These are phyloP conservation scores for Phragmites australis DNA, from an alignment of 176 grass and related monocot genomes.

Conservation along the genomic window DNA sequence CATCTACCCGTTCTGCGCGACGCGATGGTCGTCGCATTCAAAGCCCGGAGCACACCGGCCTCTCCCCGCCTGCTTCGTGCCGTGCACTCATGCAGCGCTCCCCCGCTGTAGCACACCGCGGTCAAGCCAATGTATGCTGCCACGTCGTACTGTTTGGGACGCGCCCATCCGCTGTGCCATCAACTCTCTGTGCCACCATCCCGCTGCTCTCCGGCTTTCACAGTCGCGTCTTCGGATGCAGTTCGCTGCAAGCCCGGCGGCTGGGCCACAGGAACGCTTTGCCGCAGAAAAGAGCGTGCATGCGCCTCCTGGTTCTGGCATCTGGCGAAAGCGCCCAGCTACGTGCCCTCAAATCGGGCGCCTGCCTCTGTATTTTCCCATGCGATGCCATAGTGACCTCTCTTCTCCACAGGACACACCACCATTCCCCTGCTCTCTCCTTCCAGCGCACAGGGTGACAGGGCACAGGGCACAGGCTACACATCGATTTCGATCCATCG, in stretches of 20 bases:
- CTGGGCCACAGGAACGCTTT: not conserved
- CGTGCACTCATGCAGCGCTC: not conserved
- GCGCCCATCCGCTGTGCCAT: not conserved
- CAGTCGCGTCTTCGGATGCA: not conserved
- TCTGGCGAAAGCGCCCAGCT: conserved; percentile 26
- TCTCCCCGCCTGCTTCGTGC: conserved; percentile 3
- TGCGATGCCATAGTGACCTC: not conserved
- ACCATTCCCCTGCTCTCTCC: not conserved
- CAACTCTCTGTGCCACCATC: not conserved
- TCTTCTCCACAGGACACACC: not conserved
- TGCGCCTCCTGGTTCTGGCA: conserved; percentile 21
- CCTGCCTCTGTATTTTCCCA: not conserved
- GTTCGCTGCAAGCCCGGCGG: not conserved
- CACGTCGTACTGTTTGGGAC: not conserved
- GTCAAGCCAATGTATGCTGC: not conserved
- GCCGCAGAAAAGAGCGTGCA: not conserved
- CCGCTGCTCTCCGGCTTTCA: not conserved
- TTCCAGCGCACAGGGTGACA: too few species aligned
- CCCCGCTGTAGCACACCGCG: not conserved
- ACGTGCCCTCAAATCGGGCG: conserved; percentile 30
- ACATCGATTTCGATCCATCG: not conserved
- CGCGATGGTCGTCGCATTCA: not conserved
- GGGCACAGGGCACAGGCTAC: too few species aligned
- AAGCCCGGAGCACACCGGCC: not conserved
- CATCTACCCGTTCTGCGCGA: too few species aligned